A percentile compares a stretch with the other conserved stretches of the same genome.
These are phyloP conservation scores for Acacia confusa DNA, from an alignment of 306 rosid genomes.

Conservation along the genomic window DNA sequence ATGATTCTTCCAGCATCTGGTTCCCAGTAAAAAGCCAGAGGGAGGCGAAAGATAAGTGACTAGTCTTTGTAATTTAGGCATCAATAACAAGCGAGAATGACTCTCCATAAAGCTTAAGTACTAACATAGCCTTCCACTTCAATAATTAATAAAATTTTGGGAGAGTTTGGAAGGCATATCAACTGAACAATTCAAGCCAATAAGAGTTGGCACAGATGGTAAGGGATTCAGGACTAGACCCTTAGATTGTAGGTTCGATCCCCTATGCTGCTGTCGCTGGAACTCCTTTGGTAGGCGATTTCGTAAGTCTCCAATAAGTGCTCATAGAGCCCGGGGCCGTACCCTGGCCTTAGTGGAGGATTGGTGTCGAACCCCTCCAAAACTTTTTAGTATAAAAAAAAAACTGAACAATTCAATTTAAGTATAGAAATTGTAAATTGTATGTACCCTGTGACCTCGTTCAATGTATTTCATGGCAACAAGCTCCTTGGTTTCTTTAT, in stretches of 20 bases:
- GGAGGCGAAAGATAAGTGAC: neutral
- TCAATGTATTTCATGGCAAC: slow-evolving; percentile 66
- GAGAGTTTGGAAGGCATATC: no score
- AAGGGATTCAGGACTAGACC: no score
- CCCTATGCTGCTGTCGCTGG: no score
- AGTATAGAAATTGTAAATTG: neutral
- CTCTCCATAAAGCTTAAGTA: neutral
- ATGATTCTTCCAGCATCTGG: neutral
- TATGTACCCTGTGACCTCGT: slow-evolving; percentile 41
- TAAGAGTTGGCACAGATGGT: no score
- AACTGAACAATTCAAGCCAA: no score
- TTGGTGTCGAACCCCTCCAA: no score
- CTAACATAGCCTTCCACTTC: neutral
- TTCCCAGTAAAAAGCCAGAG: neutral
- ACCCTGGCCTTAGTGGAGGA: no score
- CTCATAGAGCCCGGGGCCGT: no score
- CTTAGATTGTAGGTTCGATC: no score
- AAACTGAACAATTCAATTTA: neutral
- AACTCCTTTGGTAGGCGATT: no score
- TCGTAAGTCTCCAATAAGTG: no score
- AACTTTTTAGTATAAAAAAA: no score
- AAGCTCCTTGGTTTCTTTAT: slow-evolving; percentile 54
- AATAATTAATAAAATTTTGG: neutral
- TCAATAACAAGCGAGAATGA: neutral
- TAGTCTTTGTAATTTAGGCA: neutral